A percentile compares a stretch with the other conserved stretches of the same genome.
Conservation (phyloP, 2,329 filamentous ascomycete species). For the Phoma sp. region DNA sequence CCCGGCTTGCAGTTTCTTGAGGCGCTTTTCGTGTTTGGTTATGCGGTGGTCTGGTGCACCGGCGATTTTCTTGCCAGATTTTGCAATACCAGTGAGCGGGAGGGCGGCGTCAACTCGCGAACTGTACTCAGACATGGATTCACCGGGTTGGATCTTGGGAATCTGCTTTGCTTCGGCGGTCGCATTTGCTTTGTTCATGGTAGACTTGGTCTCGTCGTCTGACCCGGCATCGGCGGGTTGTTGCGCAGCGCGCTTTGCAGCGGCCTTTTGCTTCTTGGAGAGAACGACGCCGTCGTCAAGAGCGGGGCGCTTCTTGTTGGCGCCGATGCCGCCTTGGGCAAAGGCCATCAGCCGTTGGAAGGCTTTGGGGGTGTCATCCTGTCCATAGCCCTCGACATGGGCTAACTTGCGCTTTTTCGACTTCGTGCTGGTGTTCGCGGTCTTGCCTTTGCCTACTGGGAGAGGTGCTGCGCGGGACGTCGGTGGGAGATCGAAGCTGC, state of each 20-base stretch:
- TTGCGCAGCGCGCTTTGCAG: slow-evolving; percentile 17
- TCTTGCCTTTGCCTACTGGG: slow-evolving; percentile 57
- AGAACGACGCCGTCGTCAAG: slow-evolving; percentile 72
- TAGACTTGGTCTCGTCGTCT: slow-evolving; percentile 7
- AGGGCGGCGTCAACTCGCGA: slow-evolving; percentile 84
- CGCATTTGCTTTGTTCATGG: slow-evolving; percentile 1
- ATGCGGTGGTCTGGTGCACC: slow-evolving; percentile 69
- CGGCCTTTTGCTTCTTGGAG: slow-evolving; percentile 58
- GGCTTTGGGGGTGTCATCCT: slow-evolving; percentile 85
- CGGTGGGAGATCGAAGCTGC: slow-evolving; percentile 68
- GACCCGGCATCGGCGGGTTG: slow-evolving; percentile 1
- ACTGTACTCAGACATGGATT: slow-evolving; percentile 81
- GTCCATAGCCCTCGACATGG: slow-evolving; percentile 60
- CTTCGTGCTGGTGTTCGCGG: slow-evolving; percentile 42
- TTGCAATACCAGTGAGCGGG: slow-evolving; percentile 72
- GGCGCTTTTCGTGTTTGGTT: slow-evolving; percentile 84
- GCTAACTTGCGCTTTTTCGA: slow-evolving; percentile 49
- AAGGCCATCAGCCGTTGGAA: slow-evolving; percentile 87
- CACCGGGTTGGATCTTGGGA: slow-evolving; percentile 75
- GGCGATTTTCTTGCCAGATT: slow-evolving; percentile 68
- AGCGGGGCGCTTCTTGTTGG: slow-evolving; percentile 60
- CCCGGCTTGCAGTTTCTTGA: slow-evolving; percentile 66
- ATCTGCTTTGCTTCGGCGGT: slow-evolving; percentile 37
- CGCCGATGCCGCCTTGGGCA: slow-evolving; percentile 59
- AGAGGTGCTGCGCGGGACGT: slow-evolving; percentile 66